Conservation (phyloP, 1,284 basidiomycete species). For the Pseudozyma pruni region DNA sequence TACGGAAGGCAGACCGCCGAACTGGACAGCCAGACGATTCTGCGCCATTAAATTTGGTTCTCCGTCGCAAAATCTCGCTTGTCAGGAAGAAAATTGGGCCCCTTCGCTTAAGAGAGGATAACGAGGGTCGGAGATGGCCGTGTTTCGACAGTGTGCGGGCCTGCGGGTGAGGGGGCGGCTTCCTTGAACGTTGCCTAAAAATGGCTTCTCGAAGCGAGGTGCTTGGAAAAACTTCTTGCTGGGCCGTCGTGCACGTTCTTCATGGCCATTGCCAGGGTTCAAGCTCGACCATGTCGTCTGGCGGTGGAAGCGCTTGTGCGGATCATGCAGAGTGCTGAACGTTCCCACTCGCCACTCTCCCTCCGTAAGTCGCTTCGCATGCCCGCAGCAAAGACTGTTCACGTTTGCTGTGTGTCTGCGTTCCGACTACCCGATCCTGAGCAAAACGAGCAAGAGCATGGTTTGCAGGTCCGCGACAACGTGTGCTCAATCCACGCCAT, state of each 20-base stretch:
- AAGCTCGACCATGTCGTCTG: no score
- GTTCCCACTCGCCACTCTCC: no score
- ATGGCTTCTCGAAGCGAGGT: no score
- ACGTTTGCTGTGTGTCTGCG: background rate
- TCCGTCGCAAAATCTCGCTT: constrained; percentile 2
- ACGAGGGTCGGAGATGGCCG: background rate
- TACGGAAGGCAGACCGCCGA: constrained; percentile 13
- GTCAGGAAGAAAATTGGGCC: background rate
- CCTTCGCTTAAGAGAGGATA: background rate
- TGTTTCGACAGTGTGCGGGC: no score
- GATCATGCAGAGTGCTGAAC: no score
- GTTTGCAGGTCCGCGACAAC: constrained; percentile 3
- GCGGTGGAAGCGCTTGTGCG: no score
- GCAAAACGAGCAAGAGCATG: constrained; percentile 20
- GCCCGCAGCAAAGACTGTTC: background rate
- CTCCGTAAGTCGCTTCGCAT: no score
- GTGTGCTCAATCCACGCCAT: constrained; percentile 6
- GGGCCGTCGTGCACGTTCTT: no score
- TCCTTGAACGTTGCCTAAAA: no score
- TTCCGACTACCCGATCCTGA: constrained; percentile 1
- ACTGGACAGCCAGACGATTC: constrained; percentile 5
- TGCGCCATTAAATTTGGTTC: background rate
- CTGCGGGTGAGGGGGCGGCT: no score
- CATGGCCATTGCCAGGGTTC: no score
- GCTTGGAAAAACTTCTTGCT: no score